phyloP scores from a whole-genome alignment of 31 red algal genomes.

The Bonnemaisonia californica region DNA sequence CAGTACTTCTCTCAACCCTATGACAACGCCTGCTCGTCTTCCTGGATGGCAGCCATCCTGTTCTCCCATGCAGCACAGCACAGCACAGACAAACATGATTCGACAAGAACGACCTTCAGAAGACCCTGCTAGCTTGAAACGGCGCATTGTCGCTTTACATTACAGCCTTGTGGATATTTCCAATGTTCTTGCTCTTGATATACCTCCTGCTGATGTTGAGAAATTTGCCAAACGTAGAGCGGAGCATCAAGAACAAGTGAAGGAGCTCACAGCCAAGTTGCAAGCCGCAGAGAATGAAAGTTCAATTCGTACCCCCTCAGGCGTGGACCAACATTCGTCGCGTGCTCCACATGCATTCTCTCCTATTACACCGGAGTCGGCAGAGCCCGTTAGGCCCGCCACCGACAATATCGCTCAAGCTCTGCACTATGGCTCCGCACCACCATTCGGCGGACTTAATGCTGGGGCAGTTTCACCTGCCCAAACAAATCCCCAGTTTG shows the following conservation, averaged over 20 bases:
- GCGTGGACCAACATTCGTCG: background rate
- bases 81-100: slow-evolving; percentile 1
- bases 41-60: background rate
- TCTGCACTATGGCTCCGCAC: background rate
- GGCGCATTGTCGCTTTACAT: slow-evolving; percentile 48
- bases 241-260: slow-evolving; percentile 30
- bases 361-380: slow-evolving; percentile 48
- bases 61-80: background rate
- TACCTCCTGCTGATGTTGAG: slow-evolving; percentile 15
- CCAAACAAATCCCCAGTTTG: slow-evolving; percentile 1
- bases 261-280: slow-evolving; percentile 33
- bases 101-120: background rate
- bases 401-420: background rate
- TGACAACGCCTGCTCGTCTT: background rate
- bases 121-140: slow-evolving; percentile 28
- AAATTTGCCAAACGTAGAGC: slow-evolving; percentile 27
- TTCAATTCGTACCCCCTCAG: background rate
- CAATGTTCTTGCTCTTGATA: slow-evolving; percentile 48
- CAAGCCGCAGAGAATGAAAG: slow-evolving; percentile 8
- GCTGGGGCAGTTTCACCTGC: background rate
- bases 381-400: background rate
- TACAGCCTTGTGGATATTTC: slow-evolving; percentile 53
- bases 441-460: background rate
- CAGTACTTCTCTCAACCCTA: background rate
- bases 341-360: slow-evolving; percentile 10